Conservation (phyloP, 441 rosid species). For the Pelargonium hybrid region DNA sequence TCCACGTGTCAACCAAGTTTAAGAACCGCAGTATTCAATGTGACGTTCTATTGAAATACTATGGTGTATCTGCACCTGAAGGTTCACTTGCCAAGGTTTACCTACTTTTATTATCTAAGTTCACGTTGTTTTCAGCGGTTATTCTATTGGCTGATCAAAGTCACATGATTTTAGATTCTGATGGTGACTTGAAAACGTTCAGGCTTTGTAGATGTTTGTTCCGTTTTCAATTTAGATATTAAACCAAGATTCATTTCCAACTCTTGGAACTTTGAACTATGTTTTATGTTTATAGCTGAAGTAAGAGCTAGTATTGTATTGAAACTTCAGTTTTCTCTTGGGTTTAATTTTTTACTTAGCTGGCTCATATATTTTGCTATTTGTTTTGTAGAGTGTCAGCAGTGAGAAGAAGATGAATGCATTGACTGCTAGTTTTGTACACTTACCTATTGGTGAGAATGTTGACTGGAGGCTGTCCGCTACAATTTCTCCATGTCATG, state of each 20-base stretch:
- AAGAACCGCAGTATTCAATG: slow-evolving; percentile 63
- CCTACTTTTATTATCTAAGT: slow-evolving; percentile 16
- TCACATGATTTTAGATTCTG: background rate
- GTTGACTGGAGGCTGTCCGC: background rate
- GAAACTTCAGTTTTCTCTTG: too few species aligned
- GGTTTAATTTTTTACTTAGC: background rate
- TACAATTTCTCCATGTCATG: background rate
- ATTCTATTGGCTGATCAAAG: background rate
- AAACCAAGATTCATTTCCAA: background rate
- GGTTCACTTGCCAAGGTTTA: slow-evolving; percentile 98
- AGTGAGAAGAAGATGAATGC: background rate
- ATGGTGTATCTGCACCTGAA: slow-evolving; percentile 96
- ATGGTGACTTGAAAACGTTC: background rate
- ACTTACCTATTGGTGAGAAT: background rate
- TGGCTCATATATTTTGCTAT: background rate
- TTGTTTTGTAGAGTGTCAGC: background rate
- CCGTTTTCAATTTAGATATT: background rate
- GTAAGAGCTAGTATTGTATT: too few species aligned
- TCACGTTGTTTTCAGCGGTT: slow-evolving; percentile 11
- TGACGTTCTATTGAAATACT: slow-evolving; percentile 67
- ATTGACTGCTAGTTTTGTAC: background rate
- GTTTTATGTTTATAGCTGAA: too few species aligned
- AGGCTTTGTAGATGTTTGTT: background rate
- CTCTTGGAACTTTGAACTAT: too few species aligned
- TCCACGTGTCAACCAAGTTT: slow-evolving; percentile 67